Conservation (phyloP, 352 stramenopile genomes). For the Phytophthora quininea region DNA sequence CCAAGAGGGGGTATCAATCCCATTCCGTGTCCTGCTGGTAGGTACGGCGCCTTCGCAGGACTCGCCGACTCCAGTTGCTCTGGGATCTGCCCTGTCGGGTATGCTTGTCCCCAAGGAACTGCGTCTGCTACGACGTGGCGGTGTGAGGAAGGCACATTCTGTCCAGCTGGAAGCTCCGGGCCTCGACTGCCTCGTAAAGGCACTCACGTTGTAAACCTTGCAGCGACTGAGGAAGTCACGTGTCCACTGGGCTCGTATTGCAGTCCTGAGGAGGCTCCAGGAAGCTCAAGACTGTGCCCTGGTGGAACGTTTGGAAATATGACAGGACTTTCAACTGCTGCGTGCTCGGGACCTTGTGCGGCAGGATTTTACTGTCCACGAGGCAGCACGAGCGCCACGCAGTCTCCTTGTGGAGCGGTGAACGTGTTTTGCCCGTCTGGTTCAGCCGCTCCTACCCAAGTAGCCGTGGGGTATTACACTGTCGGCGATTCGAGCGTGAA, state of each 20-base stretch:
- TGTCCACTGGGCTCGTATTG: slow-evolving; percentile 63
- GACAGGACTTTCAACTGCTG: slow-evolving; percentile 37
- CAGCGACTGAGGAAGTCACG: slow-evolving; percentile 12
- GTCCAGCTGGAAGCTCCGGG: slow-evolving; percentile 23
- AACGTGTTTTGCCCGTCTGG: slow-evolving; percentile 57
- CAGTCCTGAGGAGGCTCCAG: slow-evolving; percentile 35
- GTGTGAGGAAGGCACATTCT: slow-evolving; percentile 38
- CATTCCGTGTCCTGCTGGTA: slow-evolving; percentile 53
- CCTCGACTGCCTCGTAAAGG: slow-evolving; percentile 26
- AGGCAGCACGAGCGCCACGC: slow-evolving; percentile 46
- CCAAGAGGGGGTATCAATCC: slow-evolving; percentile 31
- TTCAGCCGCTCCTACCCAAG: slow-evolving; percentile 38
- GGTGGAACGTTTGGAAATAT: slow-evolving; percentile 67
- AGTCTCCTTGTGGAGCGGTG: slow-evolving; percentile 43
- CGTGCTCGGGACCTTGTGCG: slow-evolving; percentile 58
- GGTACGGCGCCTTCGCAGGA: slow-evolving; percentile 57
- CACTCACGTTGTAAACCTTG: slow-evolving; percentile 36
- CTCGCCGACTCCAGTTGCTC: slow-evolving; percentile 51
- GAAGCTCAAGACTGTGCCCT: slow-evolving; percentile 48
- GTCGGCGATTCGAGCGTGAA: slow-evolving; percentile 13
- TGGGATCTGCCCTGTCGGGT: slow-evolving; percentile 63
- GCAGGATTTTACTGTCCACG: slow-evolving; percentile 64
- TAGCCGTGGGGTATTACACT: slow-evolving; percentile 58
- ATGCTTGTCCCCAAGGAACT: slow-evolving; percentile 63
- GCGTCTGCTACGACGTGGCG: slow-evolving; percentile 43